A percentile compares a stretch with the other conserved stretches of the same genome.
Evolutionary conservation across 2,329 filamentous ascomycete genomes (phyloP).

Genomic region (Alternaria brassicae): DNA sequence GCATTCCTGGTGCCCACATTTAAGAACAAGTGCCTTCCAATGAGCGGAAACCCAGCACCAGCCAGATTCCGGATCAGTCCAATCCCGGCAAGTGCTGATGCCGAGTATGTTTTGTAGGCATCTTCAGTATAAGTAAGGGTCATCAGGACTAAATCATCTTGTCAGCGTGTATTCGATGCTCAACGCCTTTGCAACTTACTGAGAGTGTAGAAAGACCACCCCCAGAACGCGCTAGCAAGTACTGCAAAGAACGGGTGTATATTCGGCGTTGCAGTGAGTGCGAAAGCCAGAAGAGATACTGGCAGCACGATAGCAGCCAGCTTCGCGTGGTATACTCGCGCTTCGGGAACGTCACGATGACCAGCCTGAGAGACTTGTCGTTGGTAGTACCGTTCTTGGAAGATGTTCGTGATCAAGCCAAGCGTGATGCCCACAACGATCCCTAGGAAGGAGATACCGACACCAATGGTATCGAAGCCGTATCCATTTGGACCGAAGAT

Average conservation of each 20-base stretch:
- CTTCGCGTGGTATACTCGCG: constrained; percentile 52
- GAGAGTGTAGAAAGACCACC: constrained; percentile 59
- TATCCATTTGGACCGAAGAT: constrained; percentile 57
- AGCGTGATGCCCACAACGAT: constrained; percentile 53
- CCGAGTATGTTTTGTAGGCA: constrained; percentile 56
- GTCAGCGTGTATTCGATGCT: not conserved
- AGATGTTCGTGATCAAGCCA: constrained; percentile 55
- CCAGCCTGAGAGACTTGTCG: constrained; percentile 40
- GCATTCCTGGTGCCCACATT: constrained; percentile 41
- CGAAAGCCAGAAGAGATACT: constrained; percentile 46
- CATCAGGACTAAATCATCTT: constrained; percentile 49
- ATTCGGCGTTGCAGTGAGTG: constrained; percentile 41
- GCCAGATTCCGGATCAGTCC: constrained; percentile 50
- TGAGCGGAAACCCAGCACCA: constrained; percentile 45
- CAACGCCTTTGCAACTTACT: constrained; percentile 29
- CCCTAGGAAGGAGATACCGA: constrained; percentile 53
- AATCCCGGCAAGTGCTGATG: constrained; percentile 53
- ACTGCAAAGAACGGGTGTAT: constrained; percentile 55
- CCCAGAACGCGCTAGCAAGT: constrained; percentile 58
- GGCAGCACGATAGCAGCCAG: constrained; percentile 51
- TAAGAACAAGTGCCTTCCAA: constrained; percentile 42
- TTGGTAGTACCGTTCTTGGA: constrained; percentile 56
- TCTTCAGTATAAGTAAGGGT: constrained; percentile 60
- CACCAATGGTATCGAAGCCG: constrained; percentile 50
- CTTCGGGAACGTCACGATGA: constrained; percentile 52